Evolutionary conservation across 495 filamentous ascomycete genomes (phyloP).

Genomic region (Hypoxylon fuscum): DNA sequence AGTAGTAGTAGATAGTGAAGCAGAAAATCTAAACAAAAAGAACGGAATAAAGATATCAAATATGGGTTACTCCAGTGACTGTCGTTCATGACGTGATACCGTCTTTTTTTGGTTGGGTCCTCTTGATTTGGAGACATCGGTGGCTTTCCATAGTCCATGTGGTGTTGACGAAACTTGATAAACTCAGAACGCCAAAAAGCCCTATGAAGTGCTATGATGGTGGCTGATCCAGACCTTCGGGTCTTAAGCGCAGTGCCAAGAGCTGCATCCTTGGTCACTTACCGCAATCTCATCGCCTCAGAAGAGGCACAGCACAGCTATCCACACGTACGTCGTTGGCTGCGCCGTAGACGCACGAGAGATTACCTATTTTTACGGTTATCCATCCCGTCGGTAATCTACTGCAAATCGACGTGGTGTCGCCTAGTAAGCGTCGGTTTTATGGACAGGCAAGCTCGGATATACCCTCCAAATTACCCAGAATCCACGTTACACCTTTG

Average conservation of each 20-base stretch:
- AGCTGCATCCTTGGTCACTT: conserved; percentile 3
- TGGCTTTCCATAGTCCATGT: conserved; percentile 1
- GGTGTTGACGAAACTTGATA: conserved; percentile 2
- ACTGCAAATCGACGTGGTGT: conserved; percentile 30
- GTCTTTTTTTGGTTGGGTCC: neutral
- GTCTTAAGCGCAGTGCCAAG: conserved; percentile 8
- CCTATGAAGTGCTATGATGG: conserved; percentile 11
- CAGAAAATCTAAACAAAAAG: too few species aligned
- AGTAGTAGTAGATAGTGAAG: neutral
- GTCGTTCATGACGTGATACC: conserved; percentile 5
- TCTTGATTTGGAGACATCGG: neutral
- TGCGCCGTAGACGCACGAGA: conserved; percentile 8
- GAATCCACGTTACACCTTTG: neutral
- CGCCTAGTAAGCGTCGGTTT: conserved; percentile 3
- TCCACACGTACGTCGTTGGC: conserved; percentile 20
- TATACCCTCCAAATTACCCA: conserved; percentile 15
- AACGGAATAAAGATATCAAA: too few species aligned
- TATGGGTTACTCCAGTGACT: too few species aligned
- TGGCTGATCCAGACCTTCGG: conserved; percentile 19
- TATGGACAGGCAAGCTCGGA: conserved; percentile 15
- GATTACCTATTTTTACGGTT: conserved; percentile 13
- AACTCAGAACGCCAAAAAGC: conserved; percentile 18
- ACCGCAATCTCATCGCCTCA: conserved; percentile 12
- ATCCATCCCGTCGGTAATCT: conserved; percentile 4
- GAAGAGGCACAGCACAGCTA: conserved; percentile 10